phyloP scores from a whole-genome alignment of 1,139 yeast genomes.

The Arxiozyma bovina region DNA sequence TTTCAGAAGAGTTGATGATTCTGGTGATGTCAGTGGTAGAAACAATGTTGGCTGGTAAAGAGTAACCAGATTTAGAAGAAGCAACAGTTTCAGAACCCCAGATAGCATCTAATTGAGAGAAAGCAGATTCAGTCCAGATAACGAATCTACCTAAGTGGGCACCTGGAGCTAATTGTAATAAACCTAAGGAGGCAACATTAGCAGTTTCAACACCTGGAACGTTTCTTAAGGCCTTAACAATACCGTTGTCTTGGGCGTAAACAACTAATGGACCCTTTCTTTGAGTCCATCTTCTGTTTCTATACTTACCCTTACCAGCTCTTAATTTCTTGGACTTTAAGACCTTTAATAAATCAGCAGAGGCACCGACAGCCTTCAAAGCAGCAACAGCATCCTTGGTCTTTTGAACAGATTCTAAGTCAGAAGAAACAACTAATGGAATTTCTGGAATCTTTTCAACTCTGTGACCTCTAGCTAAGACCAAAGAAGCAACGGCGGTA shows the following conservation, averaged over 20 bases:
- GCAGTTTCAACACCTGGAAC: constrained; percentile 99
- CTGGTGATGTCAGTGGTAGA: constrained; percentile 94
- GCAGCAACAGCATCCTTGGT: constrained; percentile 98
- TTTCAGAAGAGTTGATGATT: constrained; percentile 97
- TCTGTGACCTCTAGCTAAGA: constrained; percentile 99
- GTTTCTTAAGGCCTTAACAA: constrained; percentile 98
- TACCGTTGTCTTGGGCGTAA: constrained; percentile 95
- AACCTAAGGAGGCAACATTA: constrained; percentile 85
- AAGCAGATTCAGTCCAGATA: constrained; percentile 99
- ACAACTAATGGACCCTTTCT: constrained; percentile 99
- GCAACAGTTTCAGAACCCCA: constrained; percentile 90
- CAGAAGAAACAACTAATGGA: constrained; percentile 95
- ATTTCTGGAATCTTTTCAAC: constrained; percentile 97
- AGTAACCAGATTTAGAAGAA: constrained; percentile 80
- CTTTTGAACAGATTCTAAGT: constrained; percentile 86
- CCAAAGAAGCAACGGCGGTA: constrained; percentile 96
- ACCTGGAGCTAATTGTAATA: constrained; percentile 99
- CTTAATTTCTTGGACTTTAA: constrained; percentile 97
- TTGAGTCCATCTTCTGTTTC: constrained; percentile 99
- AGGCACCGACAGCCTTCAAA: constrained; percentile 98
- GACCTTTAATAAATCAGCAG: constrained; percentile 96
- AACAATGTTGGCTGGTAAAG: constrained; percentile 89
- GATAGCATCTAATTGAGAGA: constrained; percentile 91
- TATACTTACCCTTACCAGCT: constrained; percentile 99
- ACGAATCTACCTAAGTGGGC: constrained; percentile 99